phyloP scores from a whole-genome alignment of 2,329 filamentous ascomycete genomes.

The Clonostachys rosea region DNA sequence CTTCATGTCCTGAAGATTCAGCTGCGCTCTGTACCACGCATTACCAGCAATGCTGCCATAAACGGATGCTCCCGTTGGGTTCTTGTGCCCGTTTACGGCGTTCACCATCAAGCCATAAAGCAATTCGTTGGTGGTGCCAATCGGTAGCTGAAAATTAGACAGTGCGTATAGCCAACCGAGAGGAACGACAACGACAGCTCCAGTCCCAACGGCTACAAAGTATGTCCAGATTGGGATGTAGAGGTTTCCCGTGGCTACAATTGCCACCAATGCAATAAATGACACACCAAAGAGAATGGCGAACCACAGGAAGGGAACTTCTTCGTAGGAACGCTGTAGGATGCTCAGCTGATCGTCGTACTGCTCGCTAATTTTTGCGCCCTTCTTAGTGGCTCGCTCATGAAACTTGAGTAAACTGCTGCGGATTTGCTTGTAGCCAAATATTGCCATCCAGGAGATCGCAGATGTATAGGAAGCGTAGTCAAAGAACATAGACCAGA shows the following conservation, averaged over 20 bases:
- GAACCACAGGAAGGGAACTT: slow-evolving; percentile 58
- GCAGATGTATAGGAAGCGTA: slow-evolving; percentile 56
- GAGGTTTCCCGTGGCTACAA: slow-evolving; percentile 43
- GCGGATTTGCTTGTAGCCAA: slow-evolving; percentile 44
- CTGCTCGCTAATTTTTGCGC: slow-evolving; percentile 42
- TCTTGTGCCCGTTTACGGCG: slow-evolving; percentile 41
- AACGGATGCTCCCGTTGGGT: slow-evolving; percentile 51
- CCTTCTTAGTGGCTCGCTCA: slow-evolving; percentile 19
- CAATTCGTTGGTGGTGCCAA: slow-evolving; percentile 56
- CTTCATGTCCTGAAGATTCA: slow-evolving; percentile 58
- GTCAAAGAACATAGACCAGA: slow-evolving; percentile 57
- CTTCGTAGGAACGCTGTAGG: slow-evolving; percentile 49
- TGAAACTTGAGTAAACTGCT: slow-evolving; percentile 36
- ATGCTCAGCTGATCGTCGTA: slow-evolving; percentile 56
- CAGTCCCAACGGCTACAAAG: slow-evolving; percentile 50
- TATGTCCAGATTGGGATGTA: slow-evolving; percentile 56
- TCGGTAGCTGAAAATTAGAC: slow-evolving; percentile 47
- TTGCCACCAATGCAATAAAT: slow-evolving; percentile 34
- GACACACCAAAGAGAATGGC: slow-evolving; percentile 40
- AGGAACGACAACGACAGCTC: slow-evolving; percentile 50
- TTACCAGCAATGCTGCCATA: slow-evolving; percentile 57
- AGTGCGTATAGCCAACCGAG: slow-evolving; percentile 56
- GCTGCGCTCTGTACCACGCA: slow-evolving; percentile 54
- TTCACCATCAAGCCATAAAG: slow-evolving; percentile 57
- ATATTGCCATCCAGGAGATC: slow-evolving; percentile 53